Evolutionary conservation across 2,329 filamentous ascomycete species (phyloP).

Genomic region (Sarocladiaceae sp.): DNA sequence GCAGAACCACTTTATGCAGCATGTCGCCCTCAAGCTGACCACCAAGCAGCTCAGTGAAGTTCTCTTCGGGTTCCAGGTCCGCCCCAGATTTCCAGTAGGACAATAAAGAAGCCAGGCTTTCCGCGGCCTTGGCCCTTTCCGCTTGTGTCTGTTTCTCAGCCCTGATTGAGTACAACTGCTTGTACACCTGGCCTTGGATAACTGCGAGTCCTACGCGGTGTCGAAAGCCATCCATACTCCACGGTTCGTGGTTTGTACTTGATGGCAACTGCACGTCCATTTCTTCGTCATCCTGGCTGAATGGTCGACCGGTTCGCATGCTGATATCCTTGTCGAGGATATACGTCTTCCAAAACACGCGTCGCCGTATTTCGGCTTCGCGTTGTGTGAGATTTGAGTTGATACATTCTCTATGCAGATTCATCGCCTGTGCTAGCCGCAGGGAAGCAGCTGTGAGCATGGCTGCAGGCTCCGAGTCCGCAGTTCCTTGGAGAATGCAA

Average conservation of each 20-base stretch:
- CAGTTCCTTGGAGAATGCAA: constrained; percentile 17
- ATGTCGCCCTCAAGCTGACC: constrained; percentile 15
- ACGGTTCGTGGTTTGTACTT: constrained; percentile 11
- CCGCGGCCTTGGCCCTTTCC: constrained; percentile 12
- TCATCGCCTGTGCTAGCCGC: constrained; percentile 17
- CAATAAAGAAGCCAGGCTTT: constrained; percentile 16
- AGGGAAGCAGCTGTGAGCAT: constrained; percentile 17
- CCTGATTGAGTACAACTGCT: constrained; percentile 17
- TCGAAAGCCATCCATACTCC: constrained; percentile 11
- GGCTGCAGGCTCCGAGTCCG: constrained; percentile 16
- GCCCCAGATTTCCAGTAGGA: constrained; percentile 17
- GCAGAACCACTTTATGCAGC: constrained; percentile 19
- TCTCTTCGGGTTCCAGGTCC: constrained; percentile 10
- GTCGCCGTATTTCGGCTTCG: constrained; percentile 15
- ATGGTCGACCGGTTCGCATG: constrained; percentile 17
- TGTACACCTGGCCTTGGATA: constrained; percentile 20
- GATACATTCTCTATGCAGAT: constrained; percentile 15
- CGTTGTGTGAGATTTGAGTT: constrained; percentile 5
- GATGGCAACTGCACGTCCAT: constrained; percentile 16
- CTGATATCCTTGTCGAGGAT: constrained; percentile 20
- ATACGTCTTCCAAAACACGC: constrained; percentile 20
- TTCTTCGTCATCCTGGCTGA: constrained; percentile 20
- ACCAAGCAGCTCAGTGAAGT: constrained; percentile 9
- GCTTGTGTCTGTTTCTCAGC: constrained; percentile 16
- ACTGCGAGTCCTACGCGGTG: constrained; percentile 18